Conservation (phyloP, 148 eudicot genomes). For the Limonium bicolor region DNA sequence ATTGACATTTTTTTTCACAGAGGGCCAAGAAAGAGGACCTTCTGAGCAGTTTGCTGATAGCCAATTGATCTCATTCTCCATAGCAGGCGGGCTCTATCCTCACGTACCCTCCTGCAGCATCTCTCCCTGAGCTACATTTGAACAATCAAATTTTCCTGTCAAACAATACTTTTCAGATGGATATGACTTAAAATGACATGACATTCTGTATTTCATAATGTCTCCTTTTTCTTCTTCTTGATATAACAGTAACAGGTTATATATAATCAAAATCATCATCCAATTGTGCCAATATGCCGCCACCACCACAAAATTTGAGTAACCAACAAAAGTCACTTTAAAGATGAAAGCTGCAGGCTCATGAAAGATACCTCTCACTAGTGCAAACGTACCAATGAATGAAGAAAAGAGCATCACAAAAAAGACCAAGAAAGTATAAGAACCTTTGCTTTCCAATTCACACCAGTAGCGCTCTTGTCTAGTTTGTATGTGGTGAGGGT, state of each 20-base stretch:
- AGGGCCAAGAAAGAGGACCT: conserved; percentile 26
- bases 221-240: too few relatives aligned
- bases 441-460: conserved; percentile 61
- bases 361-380: too few relatives aligned
- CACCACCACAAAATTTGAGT: background rate
- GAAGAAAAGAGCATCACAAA: background rate
- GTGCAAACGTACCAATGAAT: too few relatives aligned
- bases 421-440: background rate
- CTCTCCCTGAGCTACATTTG: conserved; percentile 57
- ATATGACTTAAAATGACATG: background rate
- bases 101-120: conserved; percentile 61
- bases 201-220: too few relatives aligned
- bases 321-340: background rate
- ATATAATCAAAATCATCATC: background rate
- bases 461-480: conserved; percentile 15
- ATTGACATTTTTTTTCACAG: too few relatives aligned
- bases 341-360: too few relatives aligned
- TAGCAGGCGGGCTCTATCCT: conserved; percentile 49
- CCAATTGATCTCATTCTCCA: conserved; percentile 51
- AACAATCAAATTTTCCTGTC: conserved; percentile 1
- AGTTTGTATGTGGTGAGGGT: conserved; percentile 19
- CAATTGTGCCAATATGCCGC: background rate
- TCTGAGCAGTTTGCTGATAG: conserved; percentile 13
- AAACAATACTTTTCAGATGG: background rate
- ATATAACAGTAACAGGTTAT: background rate